Conservation (phyloP, 78 protist species). For the Reticulomyxa filosa region DNA sequence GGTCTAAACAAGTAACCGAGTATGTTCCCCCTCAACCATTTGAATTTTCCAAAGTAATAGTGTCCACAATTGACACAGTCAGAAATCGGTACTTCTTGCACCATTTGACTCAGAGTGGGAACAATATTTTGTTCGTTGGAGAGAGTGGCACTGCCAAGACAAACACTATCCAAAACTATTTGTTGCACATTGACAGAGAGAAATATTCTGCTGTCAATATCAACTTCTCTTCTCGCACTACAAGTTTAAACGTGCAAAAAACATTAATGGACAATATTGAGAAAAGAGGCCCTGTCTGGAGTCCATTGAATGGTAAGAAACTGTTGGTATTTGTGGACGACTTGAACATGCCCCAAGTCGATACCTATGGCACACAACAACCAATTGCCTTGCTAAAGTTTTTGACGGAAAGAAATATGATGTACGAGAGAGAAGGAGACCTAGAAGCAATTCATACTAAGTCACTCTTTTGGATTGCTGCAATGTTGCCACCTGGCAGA, state of each 20-base stretch:
- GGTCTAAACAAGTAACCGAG: constrained; percentile 22
- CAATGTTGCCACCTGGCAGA: constrained; percentile 59
- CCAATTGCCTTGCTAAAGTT: constrained; percentile 49
- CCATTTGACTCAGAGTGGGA: background rate
- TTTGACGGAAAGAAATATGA: constrained; percentile 31
- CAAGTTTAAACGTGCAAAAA: constrained; percentile 26
- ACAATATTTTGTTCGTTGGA: constrained; percentile 43
- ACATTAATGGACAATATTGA: constrained; percentile 43
- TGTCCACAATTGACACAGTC: constrained; percentile 62
- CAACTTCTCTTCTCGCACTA: constrained; percentile 46
- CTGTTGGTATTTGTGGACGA: constrained; percentile 52
- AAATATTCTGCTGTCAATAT: background rate
- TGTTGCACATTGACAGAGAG: constrained; percentile 4
- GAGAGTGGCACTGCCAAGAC: constrained; percentile 67
- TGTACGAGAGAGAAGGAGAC: constrained; percentile 43
- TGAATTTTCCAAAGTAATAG: constrained; percentile 41
- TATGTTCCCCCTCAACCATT: constrained; percentile 28
- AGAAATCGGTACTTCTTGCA: constrained; percentile 31
- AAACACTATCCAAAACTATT: constrained; percentile 28
- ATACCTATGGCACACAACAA: constrained; percentile 51
- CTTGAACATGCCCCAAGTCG: constrained; percentile 64
- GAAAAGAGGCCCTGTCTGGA: constrained; percentile 47
- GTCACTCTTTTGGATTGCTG: constrained; percentile 29
- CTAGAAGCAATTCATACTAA: background rate
- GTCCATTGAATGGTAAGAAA: constrained; percentile 44